phyloP scores from a whole-genome alignment of 345 rosid genomes.

The Salix purpurea region DNA sequence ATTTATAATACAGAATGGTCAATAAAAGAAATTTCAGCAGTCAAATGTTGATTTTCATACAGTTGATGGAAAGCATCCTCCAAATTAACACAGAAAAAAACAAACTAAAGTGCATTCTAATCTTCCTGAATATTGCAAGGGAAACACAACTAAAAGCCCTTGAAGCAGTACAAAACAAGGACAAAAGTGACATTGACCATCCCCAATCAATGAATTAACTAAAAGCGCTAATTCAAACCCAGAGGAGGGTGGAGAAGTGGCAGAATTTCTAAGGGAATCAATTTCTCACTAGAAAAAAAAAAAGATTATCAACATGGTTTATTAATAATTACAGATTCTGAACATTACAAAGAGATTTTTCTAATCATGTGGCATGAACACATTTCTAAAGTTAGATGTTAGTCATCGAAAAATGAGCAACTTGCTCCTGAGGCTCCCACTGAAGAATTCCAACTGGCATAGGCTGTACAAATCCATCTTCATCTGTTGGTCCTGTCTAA shows the following conservation, averaged over 20 bases:
- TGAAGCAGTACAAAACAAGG: too few relatives aligned
- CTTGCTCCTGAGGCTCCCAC: not conserved
- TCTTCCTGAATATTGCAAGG: too few relatives aligned
- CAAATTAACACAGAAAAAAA: too few relatives aligned
- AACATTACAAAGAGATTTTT: not conserved
- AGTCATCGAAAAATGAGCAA: not conserved
- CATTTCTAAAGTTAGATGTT: not conserved
- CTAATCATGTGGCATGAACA: too few relatives aligned
- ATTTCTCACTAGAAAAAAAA: not conserved
- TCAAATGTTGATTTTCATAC: too few relatives aligned
- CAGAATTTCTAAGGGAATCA: not conserved
- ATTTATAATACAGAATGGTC: not conserved
- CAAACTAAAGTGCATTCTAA: too few relatives aligned
- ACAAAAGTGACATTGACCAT: too few relatives aligned
- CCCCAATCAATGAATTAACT: too few relatives aligned
- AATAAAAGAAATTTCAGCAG: not conserved
- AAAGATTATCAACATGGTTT: not conserved
- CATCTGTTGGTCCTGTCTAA: not conserved
- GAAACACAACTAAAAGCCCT: too few relatives aligned
- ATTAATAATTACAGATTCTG: not conserved
- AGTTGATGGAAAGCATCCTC: too few relatives aligned
- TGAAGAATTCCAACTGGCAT: not conserved
- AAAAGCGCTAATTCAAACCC: not conserved
- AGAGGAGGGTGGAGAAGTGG: not conserved
- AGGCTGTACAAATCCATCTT: not conserved